Base-by-base conservation (phyloP, 1,139 yeast genomes). In the Geotrichum carabidarum region DNA sequence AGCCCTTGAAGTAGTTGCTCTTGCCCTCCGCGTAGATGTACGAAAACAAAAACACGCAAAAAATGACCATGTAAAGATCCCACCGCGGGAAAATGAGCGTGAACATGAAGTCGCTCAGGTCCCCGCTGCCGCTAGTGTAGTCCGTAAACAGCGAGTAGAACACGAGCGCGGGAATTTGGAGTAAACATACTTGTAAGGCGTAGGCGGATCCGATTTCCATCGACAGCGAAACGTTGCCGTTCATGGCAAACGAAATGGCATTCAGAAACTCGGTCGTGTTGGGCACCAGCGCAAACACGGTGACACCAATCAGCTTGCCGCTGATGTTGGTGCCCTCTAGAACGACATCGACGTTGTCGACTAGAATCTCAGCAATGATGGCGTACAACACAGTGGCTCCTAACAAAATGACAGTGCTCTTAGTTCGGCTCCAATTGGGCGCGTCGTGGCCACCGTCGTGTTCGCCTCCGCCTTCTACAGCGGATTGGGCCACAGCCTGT, bases 131-230 rank as follows among this genome's bases (percentile, higher is more conserved):
- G 32, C 12, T 15, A 4, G 48, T 8, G 12, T 27, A 32, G 15
- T 14, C 40, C 40, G 34, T 32, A 67, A 72, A 75, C 34, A 87
- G 79, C 1, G 96, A 86, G 65, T 81, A 90, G 17, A 91, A 69
- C 4, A 91, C 95, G 65, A 93, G 78, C 6, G 95, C 83, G 0
- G 99, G 99, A 48, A 93, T 88, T 69, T 93, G 99, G 60, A 93
- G 77, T 54, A 93, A 75, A 61, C 96, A 94, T 12, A 93, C 99
- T 69, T 93, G 99, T 58, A 93, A 76, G 0, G 96, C 99, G 68
- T 93, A 93, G 0, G 99, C 99, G 61, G 95, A 85, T 60, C 99
- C 99, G 69, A 93, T 93, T 68, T 93, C 99, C 96, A 93, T 88
- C 38, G 71, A 66, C 49, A 93, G 76, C 0, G 99, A 97, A 55